Base-by-base conservation (phyloP, 306 rosid genomes). In the Arachis stenosperma region DNA sequence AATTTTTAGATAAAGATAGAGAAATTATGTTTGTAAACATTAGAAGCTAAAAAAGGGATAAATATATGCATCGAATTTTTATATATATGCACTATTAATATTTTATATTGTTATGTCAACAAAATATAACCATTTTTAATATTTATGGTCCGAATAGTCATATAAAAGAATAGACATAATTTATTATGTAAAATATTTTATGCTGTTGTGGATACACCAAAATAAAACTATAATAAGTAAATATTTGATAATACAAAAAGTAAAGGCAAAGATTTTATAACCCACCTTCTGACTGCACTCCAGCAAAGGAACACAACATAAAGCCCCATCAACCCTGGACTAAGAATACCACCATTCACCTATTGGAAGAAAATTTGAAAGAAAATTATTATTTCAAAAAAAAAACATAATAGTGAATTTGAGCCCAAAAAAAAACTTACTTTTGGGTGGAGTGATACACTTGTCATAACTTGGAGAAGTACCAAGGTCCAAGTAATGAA, bases 281-380 rank as follows among this genome's bases (percentile, higher is more conserved):
- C 58, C 78, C 11, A 64, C 99, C 99, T 92, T 83, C 98, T 83
- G 79, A 95, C 82, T 69, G 99, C 99, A 85, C 90, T 78, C 99
- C 99, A 95, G 86, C 99, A 95, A 80, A 91, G 91, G 83, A 83
- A 95, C 48, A 91, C 92, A 51, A 87, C 88, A 76, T 95, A 95
- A n/a, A 95, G 97, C 27, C 99, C 99, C 99, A 95, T 91, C 63
- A 95, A 82, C 50, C 93, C 98, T 8, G 99, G 98, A 71, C 96
- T 74, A 77, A 95, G 84, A 75, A 95, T 82, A 8, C 97, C 93
- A 77, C 88, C 96, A 82, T 83, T 88, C 67, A 95, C 92, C 99
- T 95, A 81, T 79, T 78, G 69, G 39, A 57, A 61, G 52, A 15
- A 55, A 33, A n/a, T 8, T 40, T 6, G 51, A 52, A 36, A 54